Evolutionary conservation across 2,329 filamentous ascomycete species (phyloP).

Genomic region (Leptographium flavum): DNA sequence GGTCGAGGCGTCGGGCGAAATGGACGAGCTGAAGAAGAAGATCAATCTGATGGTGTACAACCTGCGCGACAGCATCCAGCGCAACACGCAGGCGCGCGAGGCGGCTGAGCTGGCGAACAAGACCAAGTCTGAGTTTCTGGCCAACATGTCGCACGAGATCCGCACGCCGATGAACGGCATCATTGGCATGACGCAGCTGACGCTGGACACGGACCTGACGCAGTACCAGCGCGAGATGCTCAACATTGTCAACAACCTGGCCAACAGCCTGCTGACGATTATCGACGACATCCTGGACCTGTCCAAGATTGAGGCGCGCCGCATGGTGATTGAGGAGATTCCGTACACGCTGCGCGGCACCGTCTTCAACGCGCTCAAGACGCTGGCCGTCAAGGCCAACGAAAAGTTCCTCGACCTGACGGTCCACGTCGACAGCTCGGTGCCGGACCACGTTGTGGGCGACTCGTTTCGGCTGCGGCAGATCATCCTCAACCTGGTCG

Average conservation of each 20-base stretch:
- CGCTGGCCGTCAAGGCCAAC: conserved; percentile 90
- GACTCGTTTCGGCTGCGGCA: conserved; percentile 93
- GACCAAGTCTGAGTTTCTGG: conserved; percentile 95
- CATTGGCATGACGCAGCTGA: conserved; percentile 94
- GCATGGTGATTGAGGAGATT: conserved; percentile 97
- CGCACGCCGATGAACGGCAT: conserved; percentile 96
- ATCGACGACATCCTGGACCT: conserved; percentile 74
- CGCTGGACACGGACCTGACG: conserved; percentile 85
- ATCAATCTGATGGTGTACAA: conserved; percentile 99
- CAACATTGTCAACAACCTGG: conserved; percentile 93
- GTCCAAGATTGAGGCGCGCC: conserved; percentile 80
- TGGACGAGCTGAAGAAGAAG: conserved; percentile 97
- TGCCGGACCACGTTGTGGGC: conserved; percentile 89
- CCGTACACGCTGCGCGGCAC: conserved; percentile 88
- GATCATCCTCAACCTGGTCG: conserved; percentile 92
- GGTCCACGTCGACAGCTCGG: conserved; percentile 83
- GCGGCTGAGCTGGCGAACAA: conserved; percentile 94
- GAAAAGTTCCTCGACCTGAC: conserved; percentile 88
- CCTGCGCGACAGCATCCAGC: conserved; percentile 85
- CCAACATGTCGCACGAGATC: conserved; percentile 98
- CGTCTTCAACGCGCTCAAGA: conserved; percentile 95
- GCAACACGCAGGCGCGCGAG: conserved; percentile 84
- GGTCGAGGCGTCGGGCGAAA: conserved; percentile 93
- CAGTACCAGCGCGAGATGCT: conserved; percentile 96
- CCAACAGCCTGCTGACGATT: conserved; percentile 89